Percentiles rank a stretch among this genome's conserved stretches.
These are phyloP conservation scores for Blastobotrys persicus DNA, from an alignment of 1,139 yeast species.

Conservation along the genomic window DNA sequence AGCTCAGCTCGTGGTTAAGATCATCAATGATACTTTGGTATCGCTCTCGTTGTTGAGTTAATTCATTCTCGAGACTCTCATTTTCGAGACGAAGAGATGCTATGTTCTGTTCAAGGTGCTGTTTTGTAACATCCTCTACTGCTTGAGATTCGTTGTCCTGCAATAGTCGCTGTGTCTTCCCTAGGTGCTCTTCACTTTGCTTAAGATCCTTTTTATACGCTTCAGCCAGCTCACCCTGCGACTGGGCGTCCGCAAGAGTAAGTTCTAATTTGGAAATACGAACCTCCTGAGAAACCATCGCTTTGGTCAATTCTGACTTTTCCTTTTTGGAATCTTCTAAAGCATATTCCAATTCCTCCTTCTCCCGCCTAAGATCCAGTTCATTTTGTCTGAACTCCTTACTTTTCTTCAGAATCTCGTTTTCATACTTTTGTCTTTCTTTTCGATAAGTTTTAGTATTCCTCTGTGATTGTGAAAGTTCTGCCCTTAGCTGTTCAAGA, in stretches of 20 bases:
- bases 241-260: slow-evolving; percentile 23
- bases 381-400: slow-evolving; percentile 34
- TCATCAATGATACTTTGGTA: slow-evolving; percentile 22
- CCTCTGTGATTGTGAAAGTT: slow-evolving; percentile 30
- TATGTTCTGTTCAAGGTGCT: slow-evolving; percentile 9
- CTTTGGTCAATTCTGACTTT: slow-evolving; percentile 17
- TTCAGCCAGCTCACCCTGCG: slow-evolving; percentile 18
- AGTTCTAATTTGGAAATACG: slow-evolving; percentile 28
- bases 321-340: slow-evolving; percentile 26
- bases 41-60: slow-evolving; percentile 17
- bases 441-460: slow-evolving; percentile 32
- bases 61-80: slow-evolving; percentile 17
- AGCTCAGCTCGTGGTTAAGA: slow-evolving; percentile 19
- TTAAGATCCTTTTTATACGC: slow-evolving; percentile 24
- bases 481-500: slow-evolving; percentile 33
- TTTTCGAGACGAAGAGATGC: slow-evolving; percentile 18
- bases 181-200: slow-evolving; percentile 26
- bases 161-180: slow-evolving; percentile 14
- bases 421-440: slow-evolving; percentile 39
- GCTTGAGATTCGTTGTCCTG: slow-evolving; percentile 2
- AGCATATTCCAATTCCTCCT: slow-evolving; percentile 23
- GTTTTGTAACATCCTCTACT: background rate
- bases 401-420: slow-evolving; percentile 35
- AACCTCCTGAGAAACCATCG: slow-evolving; percentile 21
- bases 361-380: slow-evolving; percentile 30